Evolutionary conservation across 225 moss, liverwort and hornwort genomes (phyloP).

Genomic region (Thuidium tamariscinum): DNA sequence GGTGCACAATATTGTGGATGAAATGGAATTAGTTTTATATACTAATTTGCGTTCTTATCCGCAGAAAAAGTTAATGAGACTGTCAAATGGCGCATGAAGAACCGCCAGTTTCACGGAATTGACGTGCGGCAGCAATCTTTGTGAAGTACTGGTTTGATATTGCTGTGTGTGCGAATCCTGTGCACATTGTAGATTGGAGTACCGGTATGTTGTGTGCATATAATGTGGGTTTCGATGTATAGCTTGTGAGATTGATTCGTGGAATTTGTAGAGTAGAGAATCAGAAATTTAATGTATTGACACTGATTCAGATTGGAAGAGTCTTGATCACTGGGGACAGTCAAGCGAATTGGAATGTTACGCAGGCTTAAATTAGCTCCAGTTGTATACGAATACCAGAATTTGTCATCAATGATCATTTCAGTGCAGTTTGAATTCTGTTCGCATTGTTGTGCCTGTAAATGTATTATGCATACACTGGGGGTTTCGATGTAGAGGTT

Average conservation of each 20-base stretch:
- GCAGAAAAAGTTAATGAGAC: not conserved
- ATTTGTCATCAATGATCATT: not conserved
- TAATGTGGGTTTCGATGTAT: not conserved
- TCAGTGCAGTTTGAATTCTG: not conserved
- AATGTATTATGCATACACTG: too few species aligned
- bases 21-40: not conserved
- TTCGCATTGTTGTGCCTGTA: not conserved
- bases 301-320: not conserved
- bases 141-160: not conserved
- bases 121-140: too few species aligned
- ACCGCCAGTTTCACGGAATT: not conserved
- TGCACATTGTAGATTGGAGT: not conserved
- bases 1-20: too few species aligned
- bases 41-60: not conserved
- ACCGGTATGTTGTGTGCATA: not conserved
- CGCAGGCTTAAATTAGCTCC: not conserved
- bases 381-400: not conserved
- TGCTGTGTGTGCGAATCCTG: not conserved
- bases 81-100: not conserved
- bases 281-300: not conserved
- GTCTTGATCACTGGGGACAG: not conserved
- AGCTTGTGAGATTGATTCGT: not conserved
- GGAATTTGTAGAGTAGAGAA: not conserved
- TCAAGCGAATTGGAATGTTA: not conserved
- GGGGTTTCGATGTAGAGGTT: not conserved